A percentile compares a stretch with the other conserved stretches of the same genome.
Conservation (phyloP, 1,139 yeast genomes). For the Yamadazyma diddensiae region DNA sequence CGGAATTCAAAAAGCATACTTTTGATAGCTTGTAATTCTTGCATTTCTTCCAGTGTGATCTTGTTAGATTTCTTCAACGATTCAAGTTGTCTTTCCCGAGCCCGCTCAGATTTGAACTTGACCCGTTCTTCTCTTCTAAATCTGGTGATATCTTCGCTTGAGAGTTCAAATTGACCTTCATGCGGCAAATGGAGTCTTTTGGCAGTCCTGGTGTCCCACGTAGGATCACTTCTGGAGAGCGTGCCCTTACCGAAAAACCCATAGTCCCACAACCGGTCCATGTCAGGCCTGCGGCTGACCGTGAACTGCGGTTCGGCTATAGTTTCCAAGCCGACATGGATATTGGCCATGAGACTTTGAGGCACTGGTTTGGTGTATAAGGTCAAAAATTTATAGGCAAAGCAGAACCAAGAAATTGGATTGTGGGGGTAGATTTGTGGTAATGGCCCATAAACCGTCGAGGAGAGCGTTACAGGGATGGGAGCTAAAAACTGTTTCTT, state of each 20-base stretch:
- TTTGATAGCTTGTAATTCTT: conserved; percentile 27
- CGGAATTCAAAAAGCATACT: conserved; percentile 22
- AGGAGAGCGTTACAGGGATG: conserved; percentile 48
- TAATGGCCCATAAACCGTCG: conserved; percentile 31
- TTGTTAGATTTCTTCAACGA: conserved; percentile 23
- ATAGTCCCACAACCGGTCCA: conserved; percentile 67
- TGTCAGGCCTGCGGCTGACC: conserved; percentile 44
- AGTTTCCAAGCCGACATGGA: conserved; percentile 26
- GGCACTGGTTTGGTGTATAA: conserved; percentile 27
- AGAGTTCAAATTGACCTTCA: conserved; percentile 27
- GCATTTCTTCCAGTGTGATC: conserved; percentile 24
- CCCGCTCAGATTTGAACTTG: conserved; percentile 61
- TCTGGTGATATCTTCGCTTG: conserved; percentile 75
- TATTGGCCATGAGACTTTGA: conserved; percentile 17
- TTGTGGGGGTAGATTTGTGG: conserved; percentile 54
- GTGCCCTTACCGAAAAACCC: conserved; percentile 97
- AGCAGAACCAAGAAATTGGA: conserved; percentile 58
- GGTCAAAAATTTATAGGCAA: conserved; percentile 31
- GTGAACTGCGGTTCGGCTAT: conserved; percentile 31
- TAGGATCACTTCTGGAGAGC: conserved; percentile 86
- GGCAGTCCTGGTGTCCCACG: conserved; percentile 70
- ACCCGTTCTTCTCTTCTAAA: conserved; percentile 70
- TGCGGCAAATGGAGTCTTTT: conserved; percentile 42
- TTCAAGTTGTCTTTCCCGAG: conserved; percentile 36
- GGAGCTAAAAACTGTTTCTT: conserved; percentile 34